Percentiles rank a stretch among this genome's conserved stretches.
Evolutionary conservation across 495 filamentous ascomycete species (phyloP).

Genomic region (Chaetomium cochliodes): DNA sequence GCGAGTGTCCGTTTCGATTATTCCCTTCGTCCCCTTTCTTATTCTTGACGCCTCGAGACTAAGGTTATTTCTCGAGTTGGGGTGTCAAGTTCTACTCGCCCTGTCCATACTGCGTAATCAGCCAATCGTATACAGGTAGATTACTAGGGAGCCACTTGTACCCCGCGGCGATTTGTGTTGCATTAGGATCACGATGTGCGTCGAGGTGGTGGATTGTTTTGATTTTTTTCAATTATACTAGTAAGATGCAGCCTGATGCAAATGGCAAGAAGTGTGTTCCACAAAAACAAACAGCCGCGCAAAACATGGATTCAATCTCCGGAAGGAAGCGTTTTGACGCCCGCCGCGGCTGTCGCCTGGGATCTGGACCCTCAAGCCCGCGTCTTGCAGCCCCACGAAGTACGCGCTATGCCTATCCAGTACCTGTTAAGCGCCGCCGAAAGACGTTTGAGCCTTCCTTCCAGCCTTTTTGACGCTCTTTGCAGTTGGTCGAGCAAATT

Average conservation of each 20-base stretch:
- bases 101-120: too few relatives aligned
- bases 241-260: neutral
- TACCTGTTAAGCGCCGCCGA: neutral
- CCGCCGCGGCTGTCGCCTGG: neutral
- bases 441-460: neutral
- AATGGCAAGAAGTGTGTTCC: neutral
- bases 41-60: neutral
- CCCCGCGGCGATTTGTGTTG: neutral
- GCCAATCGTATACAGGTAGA: too few relatives aligned
- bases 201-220: neutral
- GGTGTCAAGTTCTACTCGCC: neutral
- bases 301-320: neutral
- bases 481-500: constrained; percentile 7
- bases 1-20: neutral
- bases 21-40: neutral
- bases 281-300: neutral
- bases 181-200: neutral
- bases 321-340: neutral
- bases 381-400: neutral
- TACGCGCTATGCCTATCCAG: neutral
- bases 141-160: neutral
- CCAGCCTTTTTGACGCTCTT: neutral
- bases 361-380: neutral
- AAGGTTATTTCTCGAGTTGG: neutral
- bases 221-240: too few relatives aligned